A percentile compares a stretch with the other conserved stretches of the same genome.
These are phyloP conservation scores for Vigna unguiculata DNA, from an alignment of 306 rosid genomes.

Conservation along the genomic window DNA sequence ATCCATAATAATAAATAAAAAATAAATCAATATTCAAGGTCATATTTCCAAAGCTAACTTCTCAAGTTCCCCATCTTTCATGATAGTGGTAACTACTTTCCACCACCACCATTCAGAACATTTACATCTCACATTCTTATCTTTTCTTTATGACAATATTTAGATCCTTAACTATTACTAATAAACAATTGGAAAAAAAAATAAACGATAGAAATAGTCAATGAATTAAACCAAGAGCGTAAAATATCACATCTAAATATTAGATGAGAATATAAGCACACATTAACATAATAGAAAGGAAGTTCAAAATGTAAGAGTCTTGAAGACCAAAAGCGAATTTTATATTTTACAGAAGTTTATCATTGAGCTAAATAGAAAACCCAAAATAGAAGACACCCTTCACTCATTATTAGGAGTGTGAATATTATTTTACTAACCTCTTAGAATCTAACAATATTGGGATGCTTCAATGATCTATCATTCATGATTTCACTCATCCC, in stretches of 20 bases:
- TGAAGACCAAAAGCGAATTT: not conserved
- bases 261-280: not conserved
- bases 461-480: constrained; percentile 88
- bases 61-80: no score
- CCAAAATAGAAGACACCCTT: not conserved
- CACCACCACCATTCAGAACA: not conserved
- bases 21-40: constrained; percentile 25
- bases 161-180: not conserved
- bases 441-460: constrained; percentile 81
- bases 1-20: no score
- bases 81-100: constrained; percentile 11
- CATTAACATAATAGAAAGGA: not conserved
- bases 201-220: not conserved
- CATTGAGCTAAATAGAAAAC: not conserved
- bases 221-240: not conserved
- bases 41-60: constrained; percentile 15
- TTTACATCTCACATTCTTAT: not conserved
- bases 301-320: not conserved
- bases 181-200: not conserved
- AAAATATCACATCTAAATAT: not conserved
- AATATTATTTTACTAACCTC: constrained; percentile 59
- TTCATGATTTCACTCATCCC: constrained; percentile 88
- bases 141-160: not conserved
- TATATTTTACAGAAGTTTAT: not conserved
- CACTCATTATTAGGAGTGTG: not conserved